phyloP scores from a whole-genome alignment of 257 asterid genomes.

The Nicotiana paniculata region DNA sequence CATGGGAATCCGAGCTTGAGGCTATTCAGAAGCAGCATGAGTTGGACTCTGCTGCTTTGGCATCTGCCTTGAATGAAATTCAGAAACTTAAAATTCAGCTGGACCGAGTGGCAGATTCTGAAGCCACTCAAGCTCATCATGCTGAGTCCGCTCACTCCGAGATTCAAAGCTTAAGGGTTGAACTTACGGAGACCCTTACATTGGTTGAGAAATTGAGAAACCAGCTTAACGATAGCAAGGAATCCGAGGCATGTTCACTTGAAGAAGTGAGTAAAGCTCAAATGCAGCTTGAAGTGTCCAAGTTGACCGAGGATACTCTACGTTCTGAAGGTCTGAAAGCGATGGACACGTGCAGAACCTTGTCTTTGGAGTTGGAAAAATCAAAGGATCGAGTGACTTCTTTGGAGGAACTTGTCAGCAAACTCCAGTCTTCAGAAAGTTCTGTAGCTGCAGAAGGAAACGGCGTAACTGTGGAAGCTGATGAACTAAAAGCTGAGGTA shows the following conservation, averaged over 20 bases:
- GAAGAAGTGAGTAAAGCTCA: slow-evolving; percentile 53
- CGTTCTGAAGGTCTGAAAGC: slow-evolving; percentile 39
- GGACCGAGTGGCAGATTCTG: slow-evolving; percentile 48
- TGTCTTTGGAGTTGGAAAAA: slow-evolving; percentile 54
- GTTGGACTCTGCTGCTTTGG: slow-evolving; percentile 62
- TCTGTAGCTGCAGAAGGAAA: slow-evolving; percentile 2
- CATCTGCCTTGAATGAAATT: slow-evolving; percentile 65
- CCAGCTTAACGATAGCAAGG: slow-evolving; percentile 52
- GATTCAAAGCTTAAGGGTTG: slow-evolving; percentile 49
- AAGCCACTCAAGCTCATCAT: slow-evolving; percentile 54
- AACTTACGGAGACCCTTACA: slow-evolving; percentile 54
- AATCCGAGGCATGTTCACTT: slow-evolving; percentile 49
- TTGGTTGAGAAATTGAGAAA: slow-evolving; percentile 50
- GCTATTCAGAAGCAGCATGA: slow-evolving; percentile 74
- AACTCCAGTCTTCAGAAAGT: slow-evolving; percentile 29
- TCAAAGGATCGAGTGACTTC: slow-evolving; percentile 39
- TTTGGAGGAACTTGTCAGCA: slow-evolving; percentile 49
- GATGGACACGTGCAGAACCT: slow-evolving; percentile 32
- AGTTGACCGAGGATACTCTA: slow-evolving; percentile 41
- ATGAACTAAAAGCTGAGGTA: slow-evolving; percentile 27
- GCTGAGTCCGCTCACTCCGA: slow-evolving; percentile 70
- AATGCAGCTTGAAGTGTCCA: slow-evolving; percentile 50
- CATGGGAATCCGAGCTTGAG: slow-evolving; percentile 77
- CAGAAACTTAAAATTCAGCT: slow-evolving; percentile 69
- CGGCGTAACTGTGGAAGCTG: slow-evolving; percentile 15